Base-by-base conservation (phyloP, 2,329 filamentous ascomycete species). In the Trichoderma koningiopsis region DNA sequence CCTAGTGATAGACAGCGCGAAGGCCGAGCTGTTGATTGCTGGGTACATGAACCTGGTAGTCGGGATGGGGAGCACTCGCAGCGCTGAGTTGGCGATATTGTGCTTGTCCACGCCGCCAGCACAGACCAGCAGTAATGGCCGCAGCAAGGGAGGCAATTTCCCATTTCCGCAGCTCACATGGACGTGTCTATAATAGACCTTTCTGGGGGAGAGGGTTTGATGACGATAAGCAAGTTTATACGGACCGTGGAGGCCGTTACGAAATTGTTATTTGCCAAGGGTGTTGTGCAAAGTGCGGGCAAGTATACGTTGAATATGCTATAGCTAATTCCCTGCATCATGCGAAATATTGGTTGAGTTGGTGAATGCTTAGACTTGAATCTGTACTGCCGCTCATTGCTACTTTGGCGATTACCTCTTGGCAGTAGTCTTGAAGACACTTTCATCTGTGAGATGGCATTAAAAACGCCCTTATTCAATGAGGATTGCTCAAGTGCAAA, bases 41-140 rank as follows among this genome's bases (percentile, higher is more conserved):
- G 4, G 27, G 27, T 27, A 33, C 29, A 6, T 7, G 29, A 6
- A 65, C 63, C 63, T 58, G 63, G 63, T 66, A 66, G 63, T 37
- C 63, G 52, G 63, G 57, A 66, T 53, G 63, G 63, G 63, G 63
- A 31, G 37, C 22, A 35, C 63, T 66, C 37, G 31, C 53, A 57
- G 55, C 43, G 24, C 37, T 37, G 19, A 47, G 33, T 66, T 47
- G 33, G 53, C 63, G 19, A 47, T 43, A 4, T 47, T 49, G 53
- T 35, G 16, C 37, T 27, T 47, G 35, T 64, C 37, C 35, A 65
- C 37, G 27, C 43, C n/a, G 13, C 52, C 53, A 58, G 29, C 53
- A 66, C 63, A 58, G 63, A 47, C 52, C 52, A 29, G 53, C 22
- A 37, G 40, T 43, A 47, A 58, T 29, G 63, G 10, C 37, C 14